Evolutionary conservation across 2,329 filamentous ascomycete genomes (phyloP).

Genomic region (Fusarium continuum): DNA sequence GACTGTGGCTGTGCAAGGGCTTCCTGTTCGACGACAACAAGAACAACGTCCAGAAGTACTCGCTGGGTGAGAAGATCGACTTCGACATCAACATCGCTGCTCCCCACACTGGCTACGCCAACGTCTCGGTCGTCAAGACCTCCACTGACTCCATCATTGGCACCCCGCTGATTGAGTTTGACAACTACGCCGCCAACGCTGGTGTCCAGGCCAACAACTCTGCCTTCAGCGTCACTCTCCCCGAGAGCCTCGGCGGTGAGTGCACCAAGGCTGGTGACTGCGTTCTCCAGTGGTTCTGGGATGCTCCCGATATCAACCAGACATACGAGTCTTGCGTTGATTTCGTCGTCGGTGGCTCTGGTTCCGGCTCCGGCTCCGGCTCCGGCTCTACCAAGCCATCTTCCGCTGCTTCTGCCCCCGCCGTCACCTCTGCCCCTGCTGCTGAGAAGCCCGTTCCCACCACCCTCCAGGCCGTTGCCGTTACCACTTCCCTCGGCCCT

Average conservation of each 20-base stretch:
- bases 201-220: conserved; percentile 54
- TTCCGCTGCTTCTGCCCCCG: conserved; percentile 13
- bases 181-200: conserved; percentile 61
- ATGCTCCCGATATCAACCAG: conserved; percentile 63
- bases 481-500: not conserved
- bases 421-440: conserved; percentile 1
- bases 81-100: conserved; percentile 55
- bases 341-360: conserved; percentile 51
- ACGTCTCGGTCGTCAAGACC: conserved; percentile 67
- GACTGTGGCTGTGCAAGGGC: conserved; percentile 59
- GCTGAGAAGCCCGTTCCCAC: conserved; percentile 10
- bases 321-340: conserved; percentile 72
- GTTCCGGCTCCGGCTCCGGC: conserved; percentile 1
- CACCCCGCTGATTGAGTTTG: conserved; percentile 62
- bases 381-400: conserved; percentile 7
- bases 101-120: conserved; percentile 58
- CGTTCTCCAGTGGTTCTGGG: conserved; percentile 71
- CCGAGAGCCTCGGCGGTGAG: conserved; percentile 53
- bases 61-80: conserved; percentile 54
- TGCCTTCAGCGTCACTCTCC: conserved; percentile 65
- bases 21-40: conserved; percentile 57
- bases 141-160: conserved; percentile 62
- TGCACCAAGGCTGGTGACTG: conserved; percentile 60
- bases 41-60: conserved; percentile 54
- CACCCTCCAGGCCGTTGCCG: conserved; percentile 3